phyloP scores from a whole-genome alignment of 1,284 basidiomycete genomes.

The Amylostereum areolatum region DNA sequence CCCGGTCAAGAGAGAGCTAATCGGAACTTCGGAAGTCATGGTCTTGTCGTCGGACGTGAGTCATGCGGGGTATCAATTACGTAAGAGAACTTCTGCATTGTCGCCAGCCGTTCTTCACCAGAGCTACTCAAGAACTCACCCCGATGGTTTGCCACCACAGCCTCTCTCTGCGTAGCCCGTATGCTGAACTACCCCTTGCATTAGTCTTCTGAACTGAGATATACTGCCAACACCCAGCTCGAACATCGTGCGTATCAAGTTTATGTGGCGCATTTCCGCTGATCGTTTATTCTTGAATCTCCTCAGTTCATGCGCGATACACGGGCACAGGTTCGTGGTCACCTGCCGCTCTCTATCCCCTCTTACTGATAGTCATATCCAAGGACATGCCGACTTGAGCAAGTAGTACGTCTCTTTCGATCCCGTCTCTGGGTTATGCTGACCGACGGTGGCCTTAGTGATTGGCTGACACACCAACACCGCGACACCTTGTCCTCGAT shows the following conservation, averaged over 20 bases:
- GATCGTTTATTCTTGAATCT: conserved; percentile 5
- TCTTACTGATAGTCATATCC: not conserved
- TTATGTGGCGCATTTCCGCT: conserved; percentile 6
- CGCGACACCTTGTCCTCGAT: conserved; percentile 91
- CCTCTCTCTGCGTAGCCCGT: conserved; percentile 2
- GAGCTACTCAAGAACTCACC: too few species aligned
- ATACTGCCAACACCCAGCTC: conserved; percentile 90
- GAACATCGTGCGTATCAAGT: conserved; percentile 69
- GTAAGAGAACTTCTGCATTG: too few species aligned
- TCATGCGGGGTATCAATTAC: too few species aligned
- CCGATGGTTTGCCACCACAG: conserved; percentile 21
- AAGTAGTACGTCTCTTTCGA: conserved; percentile 64
- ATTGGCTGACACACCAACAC: conserved; percentile 97
- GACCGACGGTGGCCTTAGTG: conserved; percentile 45
- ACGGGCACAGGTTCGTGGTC: conserved; percentile 76
- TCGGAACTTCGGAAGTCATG: too few species aligned
- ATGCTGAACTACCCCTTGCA: not conserved
- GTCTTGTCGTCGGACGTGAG: too few species aligned
- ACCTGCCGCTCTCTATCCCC: not conserved
- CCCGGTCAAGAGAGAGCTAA: too few species aligned
- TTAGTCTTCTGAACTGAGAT: conserved; percentile 83
- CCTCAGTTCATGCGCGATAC: conserved; percentile 88
- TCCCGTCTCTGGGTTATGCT: conserved; percentile 4
- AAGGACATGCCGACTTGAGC: conserved; percentile 88
- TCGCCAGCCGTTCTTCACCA: too few species aligned